Evolutionary conservation across 192 early-diverging fungal genomes (phyloP).

Genomic region (Linderina pennispora): DNA sequence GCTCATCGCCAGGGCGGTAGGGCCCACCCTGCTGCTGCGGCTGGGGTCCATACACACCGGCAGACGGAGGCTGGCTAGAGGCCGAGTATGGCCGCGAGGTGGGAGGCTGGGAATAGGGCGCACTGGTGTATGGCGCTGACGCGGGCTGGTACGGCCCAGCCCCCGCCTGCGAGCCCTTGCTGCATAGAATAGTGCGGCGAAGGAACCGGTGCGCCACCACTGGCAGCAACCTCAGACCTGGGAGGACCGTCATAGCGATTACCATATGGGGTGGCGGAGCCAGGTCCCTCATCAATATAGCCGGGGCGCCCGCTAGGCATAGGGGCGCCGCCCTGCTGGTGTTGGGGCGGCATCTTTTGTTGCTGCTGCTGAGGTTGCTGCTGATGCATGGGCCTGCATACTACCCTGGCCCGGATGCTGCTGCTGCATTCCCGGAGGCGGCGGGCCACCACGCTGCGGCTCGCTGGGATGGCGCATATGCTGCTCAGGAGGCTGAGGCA

Average conservation of each 20-base stretch:
- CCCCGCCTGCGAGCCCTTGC: constrained; percentile 8
- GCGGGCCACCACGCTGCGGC: neutral
- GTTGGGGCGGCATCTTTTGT: constrained; percentile 4
- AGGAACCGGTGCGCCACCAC: constrained; percentile 3
- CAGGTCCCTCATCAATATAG: constrained; percentile 28
- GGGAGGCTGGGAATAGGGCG: constrained; percentile 15
- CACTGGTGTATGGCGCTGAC: constrained; percentile 6
- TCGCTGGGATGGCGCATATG: neutral
- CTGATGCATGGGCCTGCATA: neutral
- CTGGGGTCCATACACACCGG: neutral
- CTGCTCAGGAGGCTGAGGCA: neutral
- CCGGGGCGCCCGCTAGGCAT: constrained; percentile 13
- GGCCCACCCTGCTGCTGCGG: constrained; percentile 6
- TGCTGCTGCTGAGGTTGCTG: constrained; percentile 3
- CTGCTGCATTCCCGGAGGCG: neutral
- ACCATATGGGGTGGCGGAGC: constrained; percentile 15
- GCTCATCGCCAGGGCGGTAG: constrained; percentile 13
- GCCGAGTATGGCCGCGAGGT: neutral
- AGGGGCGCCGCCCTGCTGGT: constrained; percentile 2
- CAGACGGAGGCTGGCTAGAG: neutral
- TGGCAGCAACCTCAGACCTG: constrained; percentile 19
- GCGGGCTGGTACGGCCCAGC: constrained; percentile 6
- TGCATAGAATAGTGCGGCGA: constrained; percentile 10
- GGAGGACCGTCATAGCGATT: constrained; percentile 12
- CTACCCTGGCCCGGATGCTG: neutral